These are phyloP conservation scores for Mrakia blollopis DNA, from an alignment of 768 basidiomycete genomes.

Conservation along the genomic window DNA sequence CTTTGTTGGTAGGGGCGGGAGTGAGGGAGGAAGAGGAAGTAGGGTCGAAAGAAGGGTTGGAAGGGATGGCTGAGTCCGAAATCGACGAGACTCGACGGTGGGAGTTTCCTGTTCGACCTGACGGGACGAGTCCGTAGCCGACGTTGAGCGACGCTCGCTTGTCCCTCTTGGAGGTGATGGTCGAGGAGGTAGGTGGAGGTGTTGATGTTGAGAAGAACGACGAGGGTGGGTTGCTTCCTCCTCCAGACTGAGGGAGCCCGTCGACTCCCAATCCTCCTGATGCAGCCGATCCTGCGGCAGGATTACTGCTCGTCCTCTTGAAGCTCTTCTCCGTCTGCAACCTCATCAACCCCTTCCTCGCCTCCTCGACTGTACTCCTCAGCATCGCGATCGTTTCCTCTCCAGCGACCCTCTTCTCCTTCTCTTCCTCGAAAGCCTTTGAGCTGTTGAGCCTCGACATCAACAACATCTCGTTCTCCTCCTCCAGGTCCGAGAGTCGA, in stretches of 20 bases:
- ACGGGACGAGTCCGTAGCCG: not conserved
- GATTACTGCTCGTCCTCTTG: conserved; percentile 12
- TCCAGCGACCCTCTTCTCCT: not conserved
- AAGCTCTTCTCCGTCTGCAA: conserved; percentile 23
- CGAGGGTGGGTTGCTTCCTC: not conserved
- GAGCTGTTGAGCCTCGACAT: not conserved
- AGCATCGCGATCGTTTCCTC: conserved; percentile 21
- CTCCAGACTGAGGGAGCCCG: not conserved
- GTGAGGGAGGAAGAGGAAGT: not conserved
- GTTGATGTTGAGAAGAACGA: not conserved
- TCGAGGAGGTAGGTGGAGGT: not conserved
- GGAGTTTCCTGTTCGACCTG: not conserved
- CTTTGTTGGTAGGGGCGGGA: not conserved
- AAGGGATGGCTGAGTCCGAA: conserved; percentile 19
- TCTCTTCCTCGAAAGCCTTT: not conserved
- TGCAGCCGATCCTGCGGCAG: not conserved
- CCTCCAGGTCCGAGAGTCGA: conserved; percentile 21
- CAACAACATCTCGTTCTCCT: conserved; percentile 19
- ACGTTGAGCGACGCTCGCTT: conserved; percentile 30
- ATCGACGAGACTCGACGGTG: conserved; percentile 20
- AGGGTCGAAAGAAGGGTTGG: not conserved
- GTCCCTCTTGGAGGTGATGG: conserved; percentile 25
- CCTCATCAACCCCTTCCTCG: conserved; percentile 22
- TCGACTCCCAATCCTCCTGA: not conserved
- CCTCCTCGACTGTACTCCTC: conserved; percentile 24